Conservation (phyloP, 2,329 filamentous ascomycete species). For the Elsinoe batatas region DNA sequence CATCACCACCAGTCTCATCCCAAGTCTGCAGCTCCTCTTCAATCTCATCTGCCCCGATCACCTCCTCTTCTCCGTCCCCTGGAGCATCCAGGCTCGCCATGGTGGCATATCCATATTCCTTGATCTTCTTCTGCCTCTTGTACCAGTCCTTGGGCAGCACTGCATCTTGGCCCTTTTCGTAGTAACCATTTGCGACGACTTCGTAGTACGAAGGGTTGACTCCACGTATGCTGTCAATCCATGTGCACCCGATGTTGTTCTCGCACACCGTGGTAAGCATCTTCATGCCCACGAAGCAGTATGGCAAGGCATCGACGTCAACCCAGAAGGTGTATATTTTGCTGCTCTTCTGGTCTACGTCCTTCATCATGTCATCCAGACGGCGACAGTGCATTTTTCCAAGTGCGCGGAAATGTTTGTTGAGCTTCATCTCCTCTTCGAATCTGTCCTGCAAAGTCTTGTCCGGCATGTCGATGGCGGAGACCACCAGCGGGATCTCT, state of each 20-base stretch:
- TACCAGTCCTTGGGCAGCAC: slow-evolving; percentile 11
- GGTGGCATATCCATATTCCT: background rate
- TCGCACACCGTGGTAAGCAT: slow-evolving; percentile 28
- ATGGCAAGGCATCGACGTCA: slow-evolving; percentile 50
- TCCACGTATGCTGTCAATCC: slow-evolving; percentile 31
- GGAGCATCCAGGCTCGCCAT: background rate
- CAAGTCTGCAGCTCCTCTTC: background rate
- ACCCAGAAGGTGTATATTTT: slow-evolving; percentile 52
- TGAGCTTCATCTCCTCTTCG: slow-evolving; percentile 27
- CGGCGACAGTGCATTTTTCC: slow-evolving; percentile 45
- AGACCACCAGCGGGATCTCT: slow-evolving; percentile 52
- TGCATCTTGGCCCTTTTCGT: slow-evolving; percentile 16
- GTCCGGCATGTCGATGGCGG: slow-evolving; percentile 39
- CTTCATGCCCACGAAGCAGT: slow-evolving; percentile 51
- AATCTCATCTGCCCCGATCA: background rate
- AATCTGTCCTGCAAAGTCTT: slow-evolving; percentile 41
- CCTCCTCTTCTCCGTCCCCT: background rate
- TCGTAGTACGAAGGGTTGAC: slow-evolving; percentile 36
- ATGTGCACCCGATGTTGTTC: slow-evolving; percentile 24
- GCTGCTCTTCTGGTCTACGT: slow-evolving; percentile 34
- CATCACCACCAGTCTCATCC: background rate
- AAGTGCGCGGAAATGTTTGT: slow-evolving; percentile 39
- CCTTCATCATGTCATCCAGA: slow-evolving; percentile 30
- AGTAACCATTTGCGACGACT: slow-evolving; percentile 35
- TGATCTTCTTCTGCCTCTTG: slow-evolving; percentile 7